Percentiles rank a stretch among this genome's conserved stretches.
Evolutionary conservation across 345 rosid genomes (phyloP).

Genomic region (Salix suchowensis): DNA sequence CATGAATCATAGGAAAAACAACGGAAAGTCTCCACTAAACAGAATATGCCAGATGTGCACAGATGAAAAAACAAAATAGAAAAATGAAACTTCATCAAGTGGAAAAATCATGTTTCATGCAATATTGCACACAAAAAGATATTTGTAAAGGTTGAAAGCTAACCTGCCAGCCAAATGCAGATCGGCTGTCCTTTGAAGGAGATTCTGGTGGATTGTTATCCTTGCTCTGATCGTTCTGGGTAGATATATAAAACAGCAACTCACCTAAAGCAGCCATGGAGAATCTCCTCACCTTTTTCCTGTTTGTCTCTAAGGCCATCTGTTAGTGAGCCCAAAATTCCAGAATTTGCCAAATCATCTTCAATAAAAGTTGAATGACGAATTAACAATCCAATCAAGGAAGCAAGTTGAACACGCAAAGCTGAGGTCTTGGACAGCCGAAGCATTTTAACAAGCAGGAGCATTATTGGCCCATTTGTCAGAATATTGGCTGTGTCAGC

Average conservation of each 20-base stretch:
- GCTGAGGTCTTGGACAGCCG: constrained; percentile 77
- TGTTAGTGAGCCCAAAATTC: constrained; percentile 78
- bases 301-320: constrained; percentile 90
- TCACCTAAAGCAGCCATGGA: constrained; percentile 99
- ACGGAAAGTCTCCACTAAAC: not conserved
- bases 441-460: constrained; percentile 84
- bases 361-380: constrained; percentile 85
- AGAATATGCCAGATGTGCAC: not conserved
- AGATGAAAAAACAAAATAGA: not conserved
- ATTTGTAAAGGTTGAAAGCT: constrained; percentile 20
- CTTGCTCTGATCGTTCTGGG: constrained; percentile 72
- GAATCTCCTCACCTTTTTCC: constrained; percentile 91
- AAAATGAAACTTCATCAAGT: not conserved
- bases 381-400: constrained; percentile 82
- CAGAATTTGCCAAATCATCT: constrained; percentile 86
- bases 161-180: constrained; percentile 88
- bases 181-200: constrained; percentile 71
- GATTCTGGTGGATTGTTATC: constrained; percentile 66
- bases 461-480: constrained; percentile 94
- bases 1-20: not conserved
- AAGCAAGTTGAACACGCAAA: constrained; percentile 88
- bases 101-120: not conserved
- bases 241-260: constrained; percentile 86
- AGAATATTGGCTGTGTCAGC: constrained; percentile 84
- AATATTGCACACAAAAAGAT: not conserved